A percentile compares a stretch with the other conserved stretches of the same genome.
Conservation (phyloP, 768 basidiomycete species). For the Cystofilobasidium ferigula region DNA sequence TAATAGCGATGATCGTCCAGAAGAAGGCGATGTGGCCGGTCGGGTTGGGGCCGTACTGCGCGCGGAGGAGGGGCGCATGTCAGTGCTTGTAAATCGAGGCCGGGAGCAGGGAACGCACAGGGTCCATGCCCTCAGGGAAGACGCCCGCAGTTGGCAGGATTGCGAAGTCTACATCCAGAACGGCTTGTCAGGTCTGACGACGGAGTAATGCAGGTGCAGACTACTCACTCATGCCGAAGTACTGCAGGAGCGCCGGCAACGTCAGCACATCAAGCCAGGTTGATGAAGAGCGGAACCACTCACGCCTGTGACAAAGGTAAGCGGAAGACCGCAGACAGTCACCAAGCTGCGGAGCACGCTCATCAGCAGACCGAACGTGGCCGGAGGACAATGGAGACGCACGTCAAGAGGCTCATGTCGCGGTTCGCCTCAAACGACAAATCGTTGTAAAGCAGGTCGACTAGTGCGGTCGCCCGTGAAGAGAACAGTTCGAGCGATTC, state of each 20-base stretch:
- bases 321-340: conserved; percentile 17
- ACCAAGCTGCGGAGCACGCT: background rate
- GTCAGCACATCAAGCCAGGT: background rate
- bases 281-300: background rate
- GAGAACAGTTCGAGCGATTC: conserved; percentile 63
- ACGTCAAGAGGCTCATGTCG: conserved; percentile 17
- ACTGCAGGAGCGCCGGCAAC: background rate
- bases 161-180: background rate
- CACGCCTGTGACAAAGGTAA: conserved; percentile 13
- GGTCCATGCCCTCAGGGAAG: background rate
- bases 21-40: background rate
- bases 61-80: background rate
- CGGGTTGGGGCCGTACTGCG: conserved; percentile 10
- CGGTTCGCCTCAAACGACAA: background rate
- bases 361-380: conserved; percentile 6
- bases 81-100: too few species aligned
- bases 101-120: background rate
- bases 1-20: background rate
- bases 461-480: conserved; percentile 42
- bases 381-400: background rate
- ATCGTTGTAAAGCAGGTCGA: background rate
- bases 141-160: conserved; percentile 7
- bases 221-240: background rate
- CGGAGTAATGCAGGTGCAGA: background rate
- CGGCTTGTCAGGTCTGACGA: background rate